Base-by-base conservation (phyloP, 805 yeast genomes). In the Ogataea zsoltii region DNA sequence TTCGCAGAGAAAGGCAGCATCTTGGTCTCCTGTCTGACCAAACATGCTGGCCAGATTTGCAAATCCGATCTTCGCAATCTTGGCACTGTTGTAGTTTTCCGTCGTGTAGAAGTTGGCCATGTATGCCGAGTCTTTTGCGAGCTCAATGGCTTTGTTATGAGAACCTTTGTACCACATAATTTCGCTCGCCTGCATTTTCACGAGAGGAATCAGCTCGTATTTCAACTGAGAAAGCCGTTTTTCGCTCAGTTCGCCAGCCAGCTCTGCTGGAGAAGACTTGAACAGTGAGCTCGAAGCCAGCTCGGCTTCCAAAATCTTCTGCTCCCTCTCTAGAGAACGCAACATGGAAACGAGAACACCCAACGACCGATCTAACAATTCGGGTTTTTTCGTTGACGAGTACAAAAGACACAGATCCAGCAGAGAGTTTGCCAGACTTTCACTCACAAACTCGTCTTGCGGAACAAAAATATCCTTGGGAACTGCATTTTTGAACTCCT, bases 151-250 rank as follows among this genome's bases (percentile, higher is more conserved):
- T 35, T 66, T 61, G 4, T 52, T 33, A 3, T 61, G 51, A 2
- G 65, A 42, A 0, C 65, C 64, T 26, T 66, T 62, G 28, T 55
- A 55, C 69, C 74, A 74, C 2, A 74, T 48, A 5, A 75, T 51
- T 50, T 75, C 78, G 34, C 76, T 68, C 7, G 73, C 56, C 49
- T 73, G 71, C 30, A 69, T 60, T 51, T 70, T 70, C 29, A 74
- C 42, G 36, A 72, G 48, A 6, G 78, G 74, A 5, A 63, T 58
- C 30, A 48, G 47, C 42, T 67, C 69, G 32, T 46, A 57, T 38
- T 57, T 55, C 7, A 67, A 37, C 38, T 57, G 60, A 33, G 49
- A 44, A 1, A 58, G 32, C 38, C 68, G 49, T 16, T 52, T 48
- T 28, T 60, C 57, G 25, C 47, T 40, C 28, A 42, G 44, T 21